phyloP scores from a whole-genome alignment of 1,284 basidiomycete genomes.

The Ustilago tritici region DNA sequence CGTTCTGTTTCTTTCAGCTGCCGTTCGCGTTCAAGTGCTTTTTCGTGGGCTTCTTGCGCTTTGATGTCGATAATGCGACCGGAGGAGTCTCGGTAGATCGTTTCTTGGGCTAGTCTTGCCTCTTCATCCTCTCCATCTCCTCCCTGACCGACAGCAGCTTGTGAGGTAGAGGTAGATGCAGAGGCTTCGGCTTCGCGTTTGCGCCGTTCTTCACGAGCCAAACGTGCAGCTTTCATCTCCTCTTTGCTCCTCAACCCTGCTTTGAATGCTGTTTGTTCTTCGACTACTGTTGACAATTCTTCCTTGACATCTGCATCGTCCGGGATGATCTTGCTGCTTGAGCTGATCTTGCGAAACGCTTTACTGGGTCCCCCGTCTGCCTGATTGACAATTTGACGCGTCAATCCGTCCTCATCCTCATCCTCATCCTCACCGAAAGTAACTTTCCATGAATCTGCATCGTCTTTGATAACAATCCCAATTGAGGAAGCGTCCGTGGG shows the following conservation, averaged over 20 bases:
- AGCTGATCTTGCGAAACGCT: slow-evolving; percentile 37
- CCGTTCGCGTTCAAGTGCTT: slow-evolving; percentile 62
- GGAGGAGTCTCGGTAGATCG: slow-evolving; percentile 90
- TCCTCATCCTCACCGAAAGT: slow-evolving; percentile 39
- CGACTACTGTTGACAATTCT: background rate
- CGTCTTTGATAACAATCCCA: slow-evolving; percentile 59
- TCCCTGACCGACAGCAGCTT: background rate
- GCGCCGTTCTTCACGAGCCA: slow-evolving; percentile 36
- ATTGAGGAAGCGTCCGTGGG: slow-evolving; percentile 1
- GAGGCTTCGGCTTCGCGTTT: slow-evolving; percentile 8
- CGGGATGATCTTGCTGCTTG: background rate
- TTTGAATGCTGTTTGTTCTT: slow-evolving; percentile 23
- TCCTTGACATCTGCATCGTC: background rate
- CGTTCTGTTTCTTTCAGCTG: slow-evolving; percentile 79
- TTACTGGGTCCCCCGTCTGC: slow-evolving; percentile 6
- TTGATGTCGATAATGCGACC: slow-evolving; percentile 91
- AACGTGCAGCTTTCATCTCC: slow-evolving; percentile 53
- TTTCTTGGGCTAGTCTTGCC: slow-evolving; percentile 76
- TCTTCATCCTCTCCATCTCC: slow-evolving; percentile 71
- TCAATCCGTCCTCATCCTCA: slow-evolving; percentile 46
- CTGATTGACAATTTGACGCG: slow-evolving; percentile 38
- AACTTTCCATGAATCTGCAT: slow-evolving; percentile 50
- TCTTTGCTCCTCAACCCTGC: slow-evolving; percentile 52
- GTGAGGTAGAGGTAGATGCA: background rate
- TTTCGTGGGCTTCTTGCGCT: slow-evolving; percentile 84